These are phyloP conservation scores for Coelastrella sp. DNA, from an alignment of 139 green algal genomes.

Conservation along the genomic window DNA sequence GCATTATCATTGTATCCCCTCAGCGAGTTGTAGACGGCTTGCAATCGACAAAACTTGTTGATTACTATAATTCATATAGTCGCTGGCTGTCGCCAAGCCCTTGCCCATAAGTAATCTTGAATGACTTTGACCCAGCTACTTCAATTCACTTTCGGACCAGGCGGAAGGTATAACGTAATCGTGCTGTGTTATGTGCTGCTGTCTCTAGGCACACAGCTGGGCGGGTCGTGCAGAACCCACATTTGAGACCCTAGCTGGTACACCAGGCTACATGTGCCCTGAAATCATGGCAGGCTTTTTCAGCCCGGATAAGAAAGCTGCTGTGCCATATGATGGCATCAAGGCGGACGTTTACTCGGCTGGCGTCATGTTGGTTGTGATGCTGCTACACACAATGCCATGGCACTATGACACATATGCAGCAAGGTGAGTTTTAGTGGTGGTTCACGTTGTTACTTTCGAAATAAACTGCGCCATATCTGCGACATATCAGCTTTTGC, in stretches of 20 bases:
- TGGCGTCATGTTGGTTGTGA: slow-evolving; percentile 39
- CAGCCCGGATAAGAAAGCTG: background rate
- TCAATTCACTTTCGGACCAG: too few relatives aligned
- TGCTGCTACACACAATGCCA: slow-evolving; percentile 48
- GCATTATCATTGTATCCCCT: too few relatives aligned
- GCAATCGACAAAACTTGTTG: too few relatives aligned
- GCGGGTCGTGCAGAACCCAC: background rate
- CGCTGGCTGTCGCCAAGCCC: too few relatives aligned
- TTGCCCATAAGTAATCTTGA: too few relatives aligned
- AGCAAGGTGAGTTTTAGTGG: background rate
- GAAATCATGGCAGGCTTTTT: slow-evolving; percentile 47
- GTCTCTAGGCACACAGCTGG: slow-evolving; percentile 33
- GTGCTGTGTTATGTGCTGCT: too few relatives aligned
- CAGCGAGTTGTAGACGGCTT: too few relatives aligned
- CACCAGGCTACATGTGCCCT: slow-evolving; percentile 47
- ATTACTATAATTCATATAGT: too few relatives aligned
- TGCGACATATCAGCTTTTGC: background rate
- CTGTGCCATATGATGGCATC: slow-evolving; percentile 4
- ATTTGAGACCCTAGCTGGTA: slow-evolving; percentile 43
- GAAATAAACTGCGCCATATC: too few relatives aligned
- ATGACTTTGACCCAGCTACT: too few relatives aligned
- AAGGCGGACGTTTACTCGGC: slow-evolving; percentile 40
- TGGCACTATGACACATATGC: slow-evolving; percentile 47
- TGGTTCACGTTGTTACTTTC: too few relatives aligned
- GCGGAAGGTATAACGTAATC: too few relatives aligned